Evolutionary conservation across 345 rosid species (phyloP).

Genomic region (Syzygium aromaticum): DNA sequence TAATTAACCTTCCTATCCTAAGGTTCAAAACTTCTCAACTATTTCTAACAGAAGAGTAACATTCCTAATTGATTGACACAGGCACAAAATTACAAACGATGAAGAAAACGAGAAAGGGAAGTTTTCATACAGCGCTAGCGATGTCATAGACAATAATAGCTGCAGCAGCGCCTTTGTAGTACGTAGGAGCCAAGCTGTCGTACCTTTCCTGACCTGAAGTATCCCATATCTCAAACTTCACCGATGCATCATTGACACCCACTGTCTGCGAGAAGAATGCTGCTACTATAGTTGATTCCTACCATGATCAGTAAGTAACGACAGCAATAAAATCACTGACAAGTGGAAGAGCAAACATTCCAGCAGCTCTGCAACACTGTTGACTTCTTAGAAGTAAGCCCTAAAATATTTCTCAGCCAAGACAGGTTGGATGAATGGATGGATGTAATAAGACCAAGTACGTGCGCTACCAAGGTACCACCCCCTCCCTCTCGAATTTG

Average conservation of each 20-base stretch:
- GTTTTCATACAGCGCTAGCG: constrained; percentile 23
- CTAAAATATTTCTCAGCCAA: no score
- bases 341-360: neutral
- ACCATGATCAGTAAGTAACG: neutral
- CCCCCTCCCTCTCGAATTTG: neutral
- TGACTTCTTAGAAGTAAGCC: neutral
- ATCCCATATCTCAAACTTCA: constrained; percentile 63
- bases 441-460: neutral
- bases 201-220: constrained; percentile 61
- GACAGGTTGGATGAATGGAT: neutral
- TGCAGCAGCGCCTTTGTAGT: constrained; percentile 61
- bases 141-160: constrained; percentile 53
- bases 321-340: neutral
- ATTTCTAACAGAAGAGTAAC: neutral
- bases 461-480: neutral
- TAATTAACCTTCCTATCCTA: neutral
- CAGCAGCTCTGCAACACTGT: neutral
- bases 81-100: neutral
- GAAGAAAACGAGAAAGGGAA: neutral
- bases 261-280: constrained; percentile 55
- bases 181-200: constrained; percentile 68
- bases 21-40: neutral
- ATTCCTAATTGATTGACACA: neutral
- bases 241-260: constrained; percentile 48
- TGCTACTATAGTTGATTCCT: constrained; percentile 64